These are phyloP conservation scores for Gossypium herbaceum DNA, from an alignment of 345 rosid species.

Conservation along the genomic window DNA sequence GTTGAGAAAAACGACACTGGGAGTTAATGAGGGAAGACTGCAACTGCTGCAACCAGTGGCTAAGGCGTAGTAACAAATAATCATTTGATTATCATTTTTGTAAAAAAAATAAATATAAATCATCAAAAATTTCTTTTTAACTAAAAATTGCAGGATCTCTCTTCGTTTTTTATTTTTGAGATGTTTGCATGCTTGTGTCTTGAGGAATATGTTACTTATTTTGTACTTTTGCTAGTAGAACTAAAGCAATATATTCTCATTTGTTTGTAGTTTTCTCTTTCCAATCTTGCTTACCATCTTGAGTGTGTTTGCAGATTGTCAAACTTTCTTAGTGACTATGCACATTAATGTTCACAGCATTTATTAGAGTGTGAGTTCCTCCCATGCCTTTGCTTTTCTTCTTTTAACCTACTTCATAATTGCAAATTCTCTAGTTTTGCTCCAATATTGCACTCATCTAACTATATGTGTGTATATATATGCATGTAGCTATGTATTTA, in stretches of 20 bases:
- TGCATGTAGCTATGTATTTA: no score
- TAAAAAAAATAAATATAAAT: no score
- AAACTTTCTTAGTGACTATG: slow-evolving; percentile 13
- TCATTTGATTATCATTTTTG: no score
- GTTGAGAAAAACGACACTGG: no score
- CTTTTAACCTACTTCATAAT: background rate
- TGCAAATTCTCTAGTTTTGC: background rate
- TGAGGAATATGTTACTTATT: background rate
- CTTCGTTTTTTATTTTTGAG: no score
- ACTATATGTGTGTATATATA: no score
- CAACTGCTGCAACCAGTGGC: no score
- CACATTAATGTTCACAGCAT: slow-evolving; percentile 4
- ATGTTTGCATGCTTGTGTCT: no score
- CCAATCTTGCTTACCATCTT: background rate
- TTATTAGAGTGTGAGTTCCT: slow-evolving; percentile 16
- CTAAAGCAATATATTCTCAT: background rate
- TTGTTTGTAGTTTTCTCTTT: background rate
- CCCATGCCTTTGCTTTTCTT: background rate
- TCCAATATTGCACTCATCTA: background rate
- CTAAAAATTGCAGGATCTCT: no score
- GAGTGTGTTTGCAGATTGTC: slow-evolving; percentile 15
- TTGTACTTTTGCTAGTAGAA: background rate
- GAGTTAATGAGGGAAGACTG: no score
- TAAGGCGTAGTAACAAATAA: no score
- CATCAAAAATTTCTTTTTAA: no score